Percentiles rank a stretch among this genome's conserved stretches.
Conservation (phyloP, 1,284 basidiomycete species). For the Ganoderma meredithae region DNA sequence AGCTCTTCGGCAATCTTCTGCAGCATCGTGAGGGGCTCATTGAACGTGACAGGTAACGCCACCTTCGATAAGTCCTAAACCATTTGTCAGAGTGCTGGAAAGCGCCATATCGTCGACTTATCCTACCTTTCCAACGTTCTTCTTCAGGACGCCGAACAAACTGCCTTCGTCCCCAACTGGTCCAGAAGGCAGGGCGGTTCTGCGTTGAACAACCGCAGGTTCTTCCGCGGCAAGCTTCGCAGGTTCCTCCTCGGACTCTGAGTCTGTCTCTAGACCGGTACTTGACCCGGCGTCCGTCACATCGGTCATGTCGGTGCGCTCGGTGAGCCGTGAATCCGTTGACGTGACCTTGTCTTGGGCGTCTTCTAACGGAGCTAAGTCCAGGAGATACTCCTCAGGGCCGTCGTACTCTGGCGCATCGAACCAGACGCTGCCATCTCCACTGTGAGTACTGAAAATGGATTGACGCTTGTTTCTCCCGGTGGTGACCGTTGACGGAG, state of each 20-base stretch:
- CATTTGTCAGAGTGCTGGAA: conserved; percentile 4
- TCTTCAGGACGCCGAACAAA: conserved; percentile 87
- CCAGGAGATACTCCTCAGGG: conserved; percentile 75
- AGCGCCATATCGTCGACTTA: background rate
- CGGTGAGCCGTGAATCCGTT: conserved; percentile 46
- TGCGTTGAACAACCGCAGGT: conserved; percentile 48
- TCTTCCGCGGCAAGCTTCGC: conserved; percentile 29
- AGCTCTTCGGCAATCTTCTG: conserved; percentile 86
- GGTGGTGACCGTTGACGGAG: conserved; percentile 43
- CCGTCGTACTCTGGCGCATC: conserved; percentile 69
- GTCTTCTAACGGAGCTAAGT: conserved; percentile 54
- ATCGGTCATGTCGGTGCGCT: conserved; percentile 39
- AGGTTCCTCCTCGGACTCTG: conserved; percentile 34
- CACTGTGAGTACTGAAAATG: conserved; percentile 61
- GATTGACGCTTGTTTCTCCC: conserved; percentile 58
- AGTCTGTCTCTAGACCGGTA: conserved; percentile 35
- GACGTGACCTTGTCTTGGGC: conserved; percentile 45
- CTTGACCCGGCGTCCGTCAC: conserved; percentile 28
- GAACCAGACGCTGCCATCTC: conserved; percentile 69
- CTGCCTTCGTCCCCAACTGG: conserved; percentile 87
- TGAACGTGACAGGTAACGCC: conserved; percentile 87
- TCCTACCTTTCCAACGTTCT: conserved; percentile 89
- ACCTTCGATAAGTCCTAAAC: conserved; percentile 85
- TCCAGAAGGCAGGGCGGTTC: conserved; percentile 71
- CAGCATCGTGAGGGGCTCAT: conserved; percentile 85